Evolutionary conservation across 768 basidiomycete species (phyloP), one percentile per base, ranked within the genome.

Genomic region (Suillus variegatus): DNA sequence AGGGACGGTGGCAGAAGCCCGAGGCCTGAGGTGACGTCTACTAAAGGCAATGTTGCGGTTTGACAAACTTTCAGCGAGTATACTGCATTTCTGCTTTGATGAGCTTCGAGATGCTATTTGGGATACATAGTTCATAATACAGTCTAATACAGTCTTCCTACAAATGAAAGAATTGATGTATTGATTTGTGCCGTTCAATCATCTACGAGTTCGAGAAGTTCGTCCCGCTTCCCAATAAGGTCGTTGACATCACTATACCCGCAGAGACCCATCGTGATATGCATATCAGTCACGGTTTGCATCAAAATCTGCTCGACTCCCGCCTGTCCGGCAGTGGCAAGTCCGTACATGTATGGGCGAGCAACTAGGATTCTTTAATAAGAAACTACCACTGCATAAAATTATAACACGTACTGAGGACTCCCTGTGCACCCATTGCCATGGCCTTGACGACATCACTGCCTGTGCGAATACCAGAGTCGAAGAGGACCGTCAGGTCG

Each of bases 381-480:
- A 25, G 44, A 38, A 38, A 16, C 1, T 4, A 10, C 14, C 28
- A 2, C 18, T 6, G 51, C 3, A 36, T 9, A 36, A 43, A 25
- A 57, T 2, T 3, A 54, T 35, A 35, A 28, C 18, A 83, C 91
- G 69, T 68, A 93, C 88, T 80, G 22, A 95, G 75, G 18, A 95
- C 88, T 9, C 81, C 93, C 69, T 95, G 89, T 9, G 95, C 94
- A 49, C 95, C 94, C 0, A 96, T 81, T 1, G 93, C 93, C 36
- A 95, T 77, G 0, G 95, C 94, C 75, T 93, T 92, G 76, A 94
- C 82, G 55, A 95, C 85, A 67, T 97, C 95, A 52, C 87, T 85
- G 13, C 92, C 94, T 0, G 89, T 91, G 52, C 94, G 86, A 65
- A 95, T 89, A 8, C 94, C 93, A 60, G 88, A 94, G 51, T 76